Base-by-base conservation (phyloP, 139 green algal genomes). In the Micractinium conductrix region DNA sequence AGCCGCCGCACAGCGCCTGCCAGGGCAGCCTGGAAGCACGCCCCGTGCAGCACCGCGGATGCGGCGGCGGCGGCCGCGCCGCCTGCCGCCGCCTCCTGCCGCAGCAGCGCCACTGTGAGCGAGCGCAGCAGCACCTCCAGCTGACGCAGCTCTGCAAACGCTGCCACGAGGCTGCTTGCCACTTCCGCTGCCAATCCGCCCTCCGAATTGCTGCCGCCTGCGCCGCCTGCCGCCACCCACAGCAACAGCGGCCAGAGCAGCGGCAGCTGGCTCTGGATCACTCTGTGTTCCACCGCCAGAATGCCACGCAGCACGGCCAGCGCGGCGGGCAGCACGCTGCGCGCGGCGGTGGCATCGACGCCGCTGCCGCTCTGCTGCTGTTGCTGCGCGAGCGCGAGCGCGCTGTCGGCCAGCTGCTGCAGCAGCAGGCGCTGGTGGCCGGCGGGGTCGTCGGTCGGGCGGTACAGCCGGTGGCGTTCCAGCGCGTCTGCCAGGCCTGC, bases 101-200 rank as follows among this genome's bases (percentile, higher is more conserved):
- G 16, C 68, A 84, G 53, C 44, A 90, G 76, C 19, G 84, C 78
- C 3, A 38, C 63, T 17, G 58, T 53, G 35, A 90, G 78, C 9
- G 84, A 90, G 1, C 44, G 16, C 38, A 90, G 87, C 79, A 89
- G 72, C 10, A 81, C 71, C 45, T 87, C 37, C 78, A 90, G 58
- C 79, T 87, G 87, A 26, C 87, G 75, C 78, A 90, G 82, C 80
- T 90, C 87, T 26, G 45, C 82, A 62, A 84, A 90, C 2, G 85
- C 83, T 2, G 4, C 12, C 70, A 90, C 60, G 37, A 90, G 71
- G n/a, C 67, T 71, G 67, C 71, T 65, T 12, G 85, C 85, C 48
- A 88, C 76, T 3, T 4, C 30, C 0, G 40, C 58, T 4, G 69
- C 79, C 79, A 87, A 79, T 2, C 58, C 81, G 67, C 42, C 71